Evolutionary conservation across 106 monocot genomes (phyloP), one percentile per base, ranked within the genome.

Genomic region (Dioscorea dumetorum): DNA sequence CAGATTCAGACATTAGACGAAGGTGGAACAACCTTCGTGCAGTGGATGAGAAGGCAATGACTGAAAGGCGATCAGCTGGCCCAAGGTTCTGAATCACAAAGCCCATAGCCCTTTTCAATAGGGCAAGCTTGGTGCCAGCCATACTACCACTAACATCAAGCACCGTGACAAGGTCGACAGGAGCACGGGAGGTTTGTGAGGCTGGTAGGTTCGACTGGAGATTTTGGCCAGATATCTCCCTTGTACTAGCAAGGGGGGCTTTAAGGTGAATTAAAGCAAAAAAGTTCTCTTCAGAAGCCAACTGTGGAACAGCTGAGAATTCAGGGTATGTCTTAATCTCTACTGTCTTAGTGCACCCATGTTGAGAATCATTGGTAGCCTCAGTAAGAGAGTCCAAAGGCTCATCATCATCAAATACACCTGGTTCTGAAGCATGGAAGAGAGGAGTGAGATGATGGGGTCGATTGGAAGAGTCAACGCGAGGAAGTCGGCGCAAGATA

Each of bases 131-230:
- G 23, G 79, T 83, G 9, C 83, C 78, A 13, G 71, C 81, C 95
- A 95, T 95, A 68, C 95, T 95, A 35, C 95, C 95, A 70, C 95
- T 95, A 50, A 84, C 86, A 75, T 95, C 95, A 76, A 95, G 86
- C 23, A 91, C 91, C 4, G 95, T 84, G 15, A 95, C 88, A 15
- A 95, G 80, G 70, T 95, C 95, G 5, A 86, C 67, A 35, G 95
- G 84, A 24, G 86, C 91, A 35, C 86, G 88, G 28, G 67, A 72
- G 22, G 68, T 71, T 21, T 78, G 77, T 15, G 69, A 68, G 16
- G 12, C 31, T 10, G 35, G 3, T 4, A 58, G 31, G 48, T 57
- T 67, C 6, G 64, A 61, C 8, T 67, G 50, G 32, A 53, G 21
- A 35, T 32, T 58, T 57, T 32, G 67, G 10, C 31, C 48, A 28